These are phyloP conservation scores for Lathyrus tuberosus DNA, from an alignment of 306 rosid genomes.

Conservation along the genomic window DNA sequence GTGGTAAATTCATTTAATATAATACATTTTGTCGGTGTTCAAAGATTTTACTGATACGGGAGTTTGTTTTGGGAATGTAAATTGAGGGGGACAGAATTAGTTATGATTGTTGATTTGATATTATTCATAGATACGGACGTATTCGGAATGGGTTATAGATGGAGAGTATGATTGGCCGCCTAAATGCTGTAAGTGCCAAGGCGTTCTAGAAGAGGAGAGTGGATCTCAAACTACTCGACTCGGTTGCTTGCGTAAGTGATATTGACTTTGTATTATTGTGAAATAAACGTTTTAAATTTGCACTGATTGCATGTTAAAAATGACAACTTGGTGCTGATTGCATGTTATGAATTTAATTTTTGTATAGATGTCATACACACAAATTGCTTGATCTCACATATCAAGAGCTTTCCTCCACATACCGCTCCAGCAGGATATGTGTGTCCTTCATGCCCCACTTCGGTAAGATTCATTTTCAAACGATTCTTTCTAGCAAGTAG, in stretches of 20 bases:
- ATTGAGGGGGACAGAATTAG: not conserved
- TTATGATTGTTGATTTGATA: conserved; percentile 9
- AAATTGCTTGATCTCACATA: conserved; percentile 84
- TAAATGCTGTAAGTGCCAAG: conserved; percentile 83
- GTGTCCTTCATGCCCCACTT: conserved; percentile 88
- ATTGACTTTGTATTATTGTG: conserved; percentile 34
- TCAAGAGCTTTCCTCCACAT: conserved; percentile 90
- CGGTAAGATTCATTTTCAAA: conserved; percentile 61
- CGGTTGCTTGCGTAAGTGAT: conserved; percentile 96
- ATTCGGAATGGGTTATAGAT: conserved; percentile 98
- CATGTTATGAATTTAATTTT: conserved; percentile 39
- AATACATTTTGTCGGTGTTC: not conserved
- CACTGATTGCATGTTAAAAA: conserved; percentile 34
- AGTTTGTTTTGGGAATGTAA: not conserved
- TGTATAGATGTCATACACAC: conserved; percentile 83
- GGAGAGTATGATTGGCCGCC: conserved; percentile 99
- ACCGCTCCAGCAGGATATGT: conserved; percentile 98
- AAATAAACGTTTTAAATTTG: conserved; percentile 35
- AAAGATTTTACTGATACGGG: not conserved
- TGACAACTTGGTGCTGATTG: conserved; percentile 20
- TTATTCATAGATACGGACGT: conserved; percentile 70
- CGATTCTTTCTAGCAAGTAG: conserved; percentile 26
- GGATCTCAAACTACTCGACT: conserved; percentile 81
- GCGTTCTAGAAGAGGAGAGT: conserved; percentile 64
- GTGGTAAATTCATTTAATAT: conserved; percentile 56